Base-by-base conservation (phyloP, 306 rosid species). In the Quercus berberidifolia region DNA sequence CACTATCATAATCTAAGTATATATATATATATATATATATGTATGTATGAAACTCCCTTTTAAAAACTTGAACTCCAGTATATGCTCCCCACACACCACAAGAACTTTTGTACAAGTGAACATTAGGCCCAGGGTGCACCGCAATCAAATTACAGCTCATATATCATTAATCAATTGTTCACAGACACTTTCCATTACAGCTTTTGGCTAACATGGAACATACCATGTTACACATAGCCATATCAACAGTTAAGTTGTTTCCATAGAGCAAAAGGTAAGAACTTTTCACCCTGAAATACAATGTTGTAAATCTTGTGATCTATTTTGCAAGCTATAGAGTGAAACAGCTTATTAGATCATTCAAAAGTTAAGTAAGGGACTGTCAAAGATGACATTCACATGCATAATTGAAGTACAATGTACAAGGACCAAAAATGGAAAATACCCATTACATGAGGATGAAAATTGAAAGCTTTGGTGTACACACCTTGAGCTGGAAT, bases 381-480 rank as follows among this genome's bases (percentile, higher is more conserved):
- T 41, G 46, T 41, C 46, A 41, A 41, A 41, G 0, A 41, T 41
- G 11, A 8, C 12, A 41, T 41, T 41, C 46, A 8, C 46, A 41
- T 41, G 46, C 46, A 7, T 41, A 41, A 41, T 41, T 41, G 46
- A 41, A 0, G 46, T 41, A 8, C 11, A 8, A 41, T 2, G 1
- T 41, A 41, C 46, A 41, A 41, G 46, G 0, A 8, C 46, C 12
- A 58, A 21, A 58, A 56, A 11, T 28, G 49, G 74, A 26, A 76
- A 51, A 11, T 20, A 87, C 95, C 91, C 83, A 71, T 85, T 49
- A 41, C 11, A 41, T 41, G 1, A 8, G 12, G 46, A 41, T 41
- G 46, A 41, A 41, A 41, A 41, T 41, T 41, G 12, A 41, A 41
- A 41, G 46, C 46, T 41, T 8, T 41, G 46, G 12, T 41, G 46